A percentile compares a stretch with the other conserved stretches of the same genome.
Evolutionary conservation across 176 grass and related monocot species (phyloP).

Genomic region (Lolium perenne): DNA sequence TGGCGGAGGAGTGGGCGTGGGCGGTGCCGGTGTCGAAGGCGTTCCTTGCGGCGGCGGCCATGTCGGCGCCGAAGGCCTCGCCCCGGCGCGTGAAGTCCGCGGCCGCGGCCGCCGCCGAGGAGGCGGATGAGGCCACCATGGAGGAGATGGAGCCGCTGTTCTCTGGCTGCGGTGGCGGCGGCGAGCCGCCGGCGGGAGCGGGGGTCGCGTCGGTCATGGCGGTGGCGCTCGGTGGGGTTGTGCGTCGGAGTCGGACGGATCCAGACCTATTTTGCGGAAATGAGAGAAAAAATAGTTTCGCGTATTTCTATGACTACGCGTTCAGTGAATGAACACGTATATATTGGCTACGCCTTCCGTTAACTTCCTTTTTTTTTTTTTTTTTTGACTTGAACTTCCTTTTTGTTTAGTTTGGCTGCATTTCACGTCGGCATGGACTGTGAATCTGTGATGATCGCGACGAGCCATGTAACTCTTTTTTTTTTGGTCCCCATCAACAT

Average conservation of each 20-base stretch:
- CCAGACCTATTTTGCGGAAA: not conserved
- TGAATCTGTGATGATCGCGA: too few species aligned
- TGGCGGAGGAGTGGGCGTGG: slow-evolving; percentile 33
- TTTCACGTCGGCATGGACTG: too few species aligned
- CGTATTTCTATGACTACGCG: not conserved
- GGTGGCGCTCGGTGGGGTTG: slow-evolving; percentile 30
- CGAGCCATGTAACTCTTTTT: too few species aligned
- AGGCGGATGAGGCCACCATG: slow-evolving; percentile 48
- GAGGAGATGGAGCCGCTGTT: slow-evolving; percentile 48
- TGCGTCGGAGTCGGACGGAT: slow-evolving; percentile 1
- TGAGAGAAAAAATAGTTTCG: not conserved
- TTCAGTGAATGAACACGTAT: not conserved
- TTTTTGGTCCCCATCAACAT: too few species aligned
- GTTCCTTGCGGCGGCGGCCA: slow-evolving; percentile 43
- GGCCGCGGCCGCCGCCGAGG: slow-evolving; percentile 42
- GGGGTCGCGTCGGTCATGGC: slow-evolving; percentile 46
- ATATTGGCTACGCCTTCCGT: too few species aligned
- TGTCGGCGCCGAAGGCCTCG: slow-evolving; percentile 53
- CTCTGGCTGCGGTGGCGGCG: slow-evolving; percentile 5
- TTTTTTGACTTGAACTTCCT: too few species aligned
- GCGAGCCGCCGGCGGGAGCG: slow-evolving; percentile 42
- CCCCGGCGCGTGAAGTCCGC: slow-evolving; percentile 48
- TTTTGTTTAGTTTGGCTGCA: too few species aligned
- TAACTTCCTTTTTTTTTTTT: too few species aligned
- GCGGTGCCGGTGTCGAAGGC: slow-evolving; percentile 41